Conservation (phyloP, 257 asterid species). For the Ajuga chamaepitys region DNA sequence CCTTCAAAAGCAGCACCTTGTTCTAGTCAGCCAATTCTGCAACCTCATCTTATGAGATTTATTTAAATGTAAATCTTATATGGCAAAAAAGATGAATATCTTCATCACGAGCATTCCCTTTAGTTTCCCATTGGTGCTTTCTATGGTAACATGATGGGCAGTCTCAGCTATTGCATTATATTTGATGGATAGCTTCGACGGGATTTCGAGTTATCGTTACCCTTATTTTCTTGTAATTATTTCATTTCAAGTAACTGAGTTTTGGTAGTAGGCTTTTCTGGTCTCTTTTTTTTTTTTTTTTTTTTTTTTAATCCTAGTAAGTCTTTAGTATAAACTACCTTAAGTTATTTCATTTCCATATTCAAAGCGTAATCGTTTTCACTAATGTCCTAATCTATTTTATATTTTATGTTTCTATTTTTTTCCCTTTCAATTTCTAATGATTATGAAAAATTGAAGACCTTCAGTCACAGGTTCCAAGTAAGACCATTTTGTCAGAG, state of each 20-base stretch:
- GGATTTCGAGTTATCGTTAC: not conserved
- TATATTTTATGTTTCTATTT: no score
- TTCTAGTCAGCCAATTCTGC: constrained; percentile 50
- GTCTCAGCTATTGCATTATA: not conserved
- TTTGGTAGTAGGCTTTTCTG: constrained; percentile 1
- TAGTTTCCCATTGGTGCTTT: constrained; percentile 1
- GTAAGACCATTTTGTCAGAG: no score
- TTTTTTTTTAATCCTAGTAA: no score
- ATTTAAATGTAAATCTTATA: not conserved
- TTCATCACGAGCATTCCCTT: constrained; percentile 15
- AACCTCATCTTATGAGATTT: not conserved
- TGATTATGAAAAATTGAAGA: not conserved
- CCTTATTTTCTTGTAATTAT: constrained; percentile 17
- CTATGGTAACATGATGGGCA: not conserved
- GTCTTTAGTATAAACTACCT: not conserved
- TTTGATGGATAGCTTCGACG: not conserved
- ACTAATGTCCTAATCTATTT: not conserved
- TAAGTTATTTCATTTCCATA: constrained; percentile 2
- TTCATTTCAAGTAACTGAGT: not conserved
- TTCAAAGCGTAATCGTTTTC: not conserved
- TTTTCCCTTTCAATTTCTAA: not conserved
- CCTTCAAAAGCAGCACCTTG: constrained; percentile 49
- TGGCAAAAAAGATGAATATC: not conserved
- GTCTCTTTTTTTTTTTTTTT: constrained; percentile 10
- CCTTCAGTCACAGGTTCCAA: no score